These are phyloP conservation scores for Phialemonium atrogriseum DNA, from an alignment of 2,329 filamentous ascomycete species.

Conservation along the genomic window DNA sequence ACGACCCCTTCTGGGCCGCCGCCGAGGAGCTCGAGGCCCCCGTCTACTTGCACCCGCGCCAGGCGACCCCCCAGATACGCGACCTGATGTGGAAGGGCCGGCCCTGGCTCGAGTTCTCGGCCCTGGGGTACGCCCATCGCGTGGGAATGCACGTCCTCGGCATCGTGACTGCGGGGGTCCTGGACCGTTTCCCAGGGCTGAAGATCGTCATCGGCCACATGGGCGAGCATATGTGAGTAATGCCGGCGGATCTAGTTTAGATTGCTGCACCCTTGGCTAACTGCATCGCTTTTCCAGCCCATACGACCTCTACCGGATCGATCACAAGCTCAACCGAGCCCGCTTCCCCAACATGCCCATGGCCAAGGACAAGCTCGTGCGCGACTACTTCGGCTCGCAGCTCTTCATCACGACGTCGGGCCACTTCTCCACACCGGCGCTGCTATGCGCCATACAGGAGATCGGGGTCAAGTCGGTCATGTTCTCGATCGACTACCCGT, in stretches of 20 bases:
- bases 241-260: not conserved
- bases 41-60: constrained; percentile 55
- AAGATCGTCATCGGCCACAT: constrained; percentile 32
- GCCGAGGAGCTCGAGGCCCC: constrained; percentile 53
- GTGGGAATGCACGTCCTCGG: constrained; percentile 24
- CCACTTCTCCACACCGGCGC: constrained; percentile 16
- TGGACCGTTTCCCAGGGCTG: constrained; percentile 26
- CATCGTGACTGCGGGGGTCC: constrained; percentile 24
- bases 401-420: constrained; percentile 17
- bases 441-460: constrained; percentile 14
- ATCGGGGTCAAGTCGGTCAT: constrained; percentile 13
- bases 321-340: constrained; percentile 15
- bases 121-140: constrained; percentile 18
- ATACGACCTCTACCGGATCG: constrained; percentile 15
- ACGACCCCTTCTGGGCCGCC: constrained; percentile 53
- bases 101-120: constrained; percentile 11
- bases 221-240: constrained; percentile 24
- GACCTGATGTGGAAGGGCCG: constrained; percentile 15
- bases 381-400: constrained; percentile 15
- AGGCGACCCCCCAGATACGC: constrained; percentile 36
- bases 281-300: constrained; percentile 5
- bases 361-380: constrained; percentile 12
- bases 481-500: constrained; percentile 17
- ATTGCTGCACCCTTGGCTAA: not conserved
- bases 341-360: constrained; percentile 13